Base-by-base conservation (phyloP, 176 grass and related monocot species). In the Poa annua region DNA sequence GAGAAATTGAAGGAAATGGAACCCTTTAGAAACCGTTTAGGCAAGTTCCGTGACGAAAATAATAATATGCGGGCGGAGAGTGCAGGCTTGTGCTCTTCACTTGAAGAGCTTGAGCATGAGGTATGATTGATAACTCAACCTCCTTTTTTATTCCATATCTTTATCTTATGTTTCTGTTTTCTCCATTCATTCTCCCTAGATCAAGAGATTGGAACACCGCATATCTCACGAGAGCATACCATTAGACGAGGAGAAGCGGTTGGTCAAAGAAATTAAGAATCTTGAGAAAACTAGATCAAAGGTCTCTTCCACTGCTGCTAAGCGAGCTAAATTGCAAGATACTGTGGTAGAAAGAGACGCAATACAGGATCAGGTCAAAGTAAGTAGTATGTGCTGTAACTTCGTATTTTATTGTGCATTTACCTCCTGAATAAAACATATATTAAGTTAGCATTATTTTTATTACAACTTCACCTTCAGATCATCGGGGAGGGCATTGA, bases 151-250 rank as follows among this genome's bases (percentile, higher is more conserved):
- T 82, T 6, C 15, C 33, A 66, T 83, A 20, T 81, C 21, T 54
- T 86, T 33, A 82, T 84, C 73, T 15, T 88, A 70, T 86, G 17
- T 79, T 81, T 80, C 54, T 60, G 65, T 50, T 72, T 74, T 70
- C 53, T 69, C 49, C 8, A 63, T 81, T 82, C 8, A 72, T 80
- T 7, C 41, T 57, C 75, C 66, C 77, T 71, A 99, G 96, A 91
- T 99, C 17, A 93, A 88, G 71, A 94, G 93, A 55, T 47, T 99
- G 81, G 86, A 94, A 8, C 87, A 99, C 77, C 91, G 87, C 17
- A 93, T 99, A 21, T 74, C 84, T 84, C 96, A 99, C 79, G 96
- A 99, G 74, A 99, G 91, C 80, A 95, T 93, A 70, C n/a, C 91
- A 29, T 88, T 99, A 54, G 75, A 80, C 65, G 93, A 99, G 83